These are phyloP conservation scores for Jaminaea rosea DNA, from an alignment of 1,284 basidiomycete genomes.

Conservation along the genomic window DNA sequence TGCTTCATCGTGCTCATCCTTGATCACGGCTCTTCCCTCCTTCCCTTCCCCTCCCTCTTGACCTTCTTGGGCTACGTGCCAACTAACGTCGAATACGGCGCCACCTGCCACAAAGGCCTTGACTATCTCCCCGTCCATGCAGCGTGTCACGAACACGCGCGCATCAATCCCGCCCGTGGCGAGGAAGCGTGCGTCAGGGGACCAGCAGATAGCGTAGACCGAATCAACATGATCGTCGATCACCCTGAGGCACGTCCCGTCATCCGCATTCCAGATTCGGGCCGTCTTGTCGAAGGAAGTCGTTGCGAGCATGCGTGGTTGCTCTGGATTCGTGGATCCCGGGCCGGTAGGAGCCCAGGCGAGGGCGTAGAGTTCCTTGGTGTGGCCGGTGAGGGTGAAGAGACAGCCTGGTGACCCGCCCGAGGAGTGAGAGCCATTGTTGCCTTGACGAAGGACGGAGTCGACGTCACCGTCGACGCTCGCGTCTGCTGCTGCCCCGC, in stretches of 20 bases:
- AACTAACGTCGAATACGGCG: slow-evolving; percentile 16
- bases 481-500: slow-evolving; percentile 3
- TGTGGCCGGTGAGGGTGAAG: slow-evolving; percentile 28
- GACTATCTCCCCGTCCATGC: slow-evolving; percentile 12
- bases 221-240: slow-evolving; percentile 39
- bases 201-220: slow-evolving; percentile 40
- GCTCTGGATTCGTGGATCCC: slow-evolving; percentile 23
- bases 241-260: slow-evolving; percentile 36
- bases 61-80: slow-evolving; percentile 7
- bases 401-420: not conserved
- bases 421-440: not conserved
- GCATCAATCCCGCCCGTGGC: slow-evolving; percentile 44
- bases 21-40: not conserved
- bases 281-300: slow-evolving; percentile 42
- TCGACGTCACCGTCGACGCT: too few relatives aligned
- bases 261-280: slow-evolving; percentile 43
- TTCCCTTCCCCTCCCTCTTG: slow-evolving; percentile 1
- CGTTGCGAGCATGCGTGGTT: slow-evolving; percentile 43
- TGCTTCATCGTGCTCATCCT: slow-evolving; percentile 14
- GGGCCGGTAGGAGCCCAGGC: slow-evolving; percentile 40
- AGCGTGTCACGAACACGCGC: slow-evolving; percentile 30
- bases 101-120: slow-evolving; percentile 14
- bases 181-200: slow-evolving; percentile 37
- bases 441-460: not conserved
- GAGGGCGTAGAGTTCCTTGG: slow-evolving; percentile 40